phyloP scores from a whole-genome alignment of 2,329 filamentous ascomycete genomes.

The Endocalyx cinctus region DNA sequence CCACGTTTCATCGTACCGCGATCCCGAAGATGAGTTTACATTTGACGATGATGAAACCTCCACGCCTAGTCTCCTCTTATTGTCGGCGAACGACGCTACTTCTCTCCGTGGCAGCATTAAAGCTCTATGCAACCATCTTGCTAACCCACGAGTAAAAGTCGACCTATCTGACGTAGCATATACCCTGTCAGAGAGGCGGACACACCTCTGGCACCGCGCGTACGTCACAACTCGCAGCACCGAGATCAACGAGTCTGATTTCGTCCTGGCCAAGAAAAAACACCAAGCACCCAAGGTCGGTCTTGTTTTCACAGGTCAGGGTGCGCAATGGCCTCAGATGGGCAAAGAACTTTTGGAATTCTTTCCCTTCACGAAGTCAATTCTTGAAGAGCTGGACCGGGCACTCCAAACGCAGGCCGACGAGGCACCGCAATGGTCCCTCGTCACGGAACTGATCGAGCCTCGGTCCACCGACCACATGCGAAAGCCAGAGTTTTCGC shows the following conservation, averaged over 20 bases:
- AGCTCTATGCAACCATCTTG: background rate
- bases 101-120: background rate
- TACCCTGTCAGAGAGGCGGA: constrained; percentile 7
- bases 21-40: constrained; percentile 10
- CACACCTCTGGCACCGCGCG: constrained; percentile 1
- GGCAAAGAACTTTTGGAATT: constrained; percentile 4
- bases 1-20: background rate
- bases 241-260: background rate
- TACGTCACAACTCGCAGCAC: constrained; percentile 1
- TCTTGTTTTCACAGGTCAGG: constrained; percentile 20
- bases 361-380: constrained; percentile 5
- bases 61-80: background rate
- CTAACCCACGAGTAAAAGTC: constrained; percentile 1
- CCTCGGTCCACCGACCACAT: constrained; percentile 10
- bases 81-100: background rate
- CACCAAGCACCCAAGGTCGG: constrained; percentile 5
- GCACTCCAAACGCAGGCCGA: constrained; percentile 9
- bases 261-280: background rate
- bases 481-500: constrained; percentile 22
- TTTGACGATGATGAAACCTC: constrained; percentile 16
- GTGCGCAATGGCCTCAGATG: constrained; percentile 20
- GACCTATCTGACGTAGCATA: constrained; percentile 2
- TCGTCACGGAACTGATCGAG: constrained; percentile 12
- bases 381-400: constrained; percentile 11
- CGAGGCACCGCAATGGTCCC: constrained; percentile 13